Evolutionary conservation across 192 early-diverging fungal species (phyloP), one percentile per base, ranked within the genome.

Genomic region (Coemansia sp.): DNA sequence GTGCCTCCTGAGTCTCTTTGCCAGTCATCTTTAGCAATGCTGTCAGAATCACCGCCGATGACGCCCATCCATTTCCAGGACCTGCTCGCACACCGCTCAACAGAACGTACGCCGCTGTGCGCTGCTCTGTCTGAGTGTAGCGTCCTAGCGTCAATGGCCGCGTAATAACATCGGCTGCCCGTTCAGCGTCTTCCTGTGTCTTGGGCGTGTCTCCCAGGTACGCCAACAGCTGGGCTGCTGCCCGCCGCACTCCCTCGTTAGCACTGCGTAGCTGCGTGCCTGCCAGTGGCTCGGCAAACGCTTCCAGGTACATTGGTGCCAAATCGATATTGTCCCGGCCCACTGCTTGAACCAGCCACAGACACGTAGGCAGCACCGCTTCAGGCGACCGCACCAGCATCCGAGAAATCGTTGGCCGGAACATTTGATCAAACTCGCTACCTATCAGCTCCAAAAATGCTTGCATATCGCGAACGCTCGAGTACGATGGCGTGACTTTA

Each of bases 331-430:
- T 78, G 22, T 82, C 75, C 23, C 64, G 52, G 21, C 77, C 69
- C 25, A 95, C 67, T 16, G 83, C 77, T 65, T 82, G 67, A 64
- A 90, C 88, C 41, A 96, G 64, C 43, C 67, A 72, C 17, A 84
- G 69, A 6, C 77, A 89, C 83, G 61, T 90, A 80, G 21, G 64
- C 47, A 94, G 81, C 31, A 89, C 87, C 52, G 88, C 83, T 61
- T 95, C 94, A 14, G 94, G 94, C 10, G 94, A 91, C 47, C 94
- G 87, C 51, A 96, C 76, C 59, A 93, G 82, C 72, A 93, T 84
- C 47, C 89, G 86, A 41, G 91, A 85, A n/a, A 91, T 79, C 38
- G 84, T 77, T 21, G 88, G 77, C 14, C 85, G 60, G 53, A 93
- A 85, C 52, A 88, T 80, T 5, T 52, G 38, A 22, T 82, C 78